Base-by-base conservation (phyloP, 192 early-diverging fungal genomes). In the Lobosporangium transversale region DNA sequence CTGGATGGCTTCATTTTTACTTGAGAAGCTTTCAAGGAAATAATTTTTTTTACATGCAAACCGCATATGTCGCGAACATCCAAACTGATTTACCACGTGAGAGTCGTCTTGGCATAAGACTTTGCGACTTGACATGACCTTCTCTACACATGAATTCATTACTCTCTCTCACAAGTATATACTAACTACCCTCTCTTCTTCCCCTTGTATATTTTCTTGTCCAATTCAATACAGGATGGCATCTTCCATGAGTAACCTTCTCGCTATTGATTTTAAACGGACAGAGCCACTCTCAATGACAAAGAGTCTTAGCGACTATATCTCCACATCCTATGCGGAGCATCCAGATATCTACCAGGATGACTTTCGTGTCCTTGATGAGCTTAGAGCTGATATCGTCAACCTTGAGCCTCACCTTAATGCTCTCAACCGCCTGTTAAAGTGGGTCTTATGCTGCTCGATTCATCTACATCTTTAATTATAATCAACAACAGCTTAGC, bases 261-360 rank as follows among this genome's bases (percentile, higher is more conserved):
- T 89, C 12, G 63, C 84, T 7, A 70, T 86, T 56, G 83, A 83
- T 48, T 83, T 86, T 45, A 91, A 91, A 61, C 52, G 66, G 45
- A 85, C 89, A 42, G 88, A 89, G 43, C 68, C 83, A n/a, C 71
- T 91, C 56, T 76, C 79, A 1, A 79, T 88, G 55, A 87, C 86
- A 43, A 85, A 85, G 37, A 69, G 65, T 53, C 69, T 87, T 20
- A 78, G 85, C 35, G 85, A 88, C 21, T 95, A 94, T 59, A 95
- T 96, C 66, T 87, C 87, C 1, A 87, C 86, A 23, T 83, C 88
- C 0, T 97, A 93, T 75, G 90, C 88, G 2, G 95, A 97, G 64
- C 93, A 94, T 53, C 93, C 94, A 7, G 92, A 95, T 61, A 76
- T 84, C 1, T 97, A 95, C 54, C 85, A 88, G 10, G 93, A 94